Evolutionary conservation across 2,329 filamentous ascomycete genomes (phyloP).

Genomic region (Anthostomella pinea): DNA sequence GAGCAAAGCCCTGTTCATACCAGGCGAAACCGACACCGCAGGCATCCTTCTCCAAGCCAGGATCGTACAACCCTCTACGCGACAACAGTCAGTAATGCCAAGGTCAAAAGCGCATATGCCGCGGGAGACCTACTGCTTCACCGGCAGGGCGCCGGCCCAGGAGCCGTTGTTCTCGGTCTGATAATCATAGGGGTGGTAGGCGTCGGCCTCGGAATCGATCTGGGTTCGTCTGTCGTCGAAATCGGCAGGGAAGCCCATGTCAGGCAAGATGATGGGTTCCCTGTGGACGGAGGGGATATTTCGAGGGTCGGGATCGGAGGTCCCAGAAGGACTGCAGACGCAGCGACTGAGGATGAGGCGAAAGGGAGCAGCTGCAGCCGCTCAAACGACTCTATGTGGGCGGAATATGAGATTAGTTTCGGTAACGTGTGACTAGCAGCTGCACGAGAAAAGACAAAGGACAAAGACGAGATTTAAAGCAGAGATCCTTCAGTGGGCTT

Average conservation of each 20-base stretch:
- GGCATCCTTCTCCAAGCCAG: conserved; percentile 95
- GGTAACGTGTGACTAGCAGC: conserved; percentile 14
- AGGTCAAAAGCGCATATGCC: neutral
- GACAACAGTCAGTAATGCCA: conserved; percentile 13
- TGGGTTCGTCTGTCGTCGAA: conserved; percentile 67
- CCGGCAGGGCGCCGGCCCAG: conserved; percentile 91
- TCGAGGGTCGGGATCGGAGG: conserved; percentile 19
- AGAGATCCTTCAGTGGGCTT: too few relatives aligned
- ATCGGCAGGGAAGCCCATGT: conserved; percentile 64
- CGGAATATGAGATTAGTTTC: conserved; percentile 14
- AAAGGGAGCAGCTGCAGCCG: conserved; percentile 27
- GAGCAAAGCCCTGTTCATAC: conserved; percentile 44
- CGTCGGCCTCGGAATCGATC: conserved; percentile 56
- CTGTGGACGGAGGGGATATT: conserved; percentile 6
- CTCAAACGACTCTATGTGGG: conserved; percentile 22
- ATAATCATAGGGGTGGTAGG: conserved; percentile 76
- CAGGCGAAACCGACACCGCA: conserved; percentile 99
- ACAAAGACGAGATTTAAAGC: too few relatives aligned
- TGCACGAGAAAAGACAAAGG: conserved; percentile 7
- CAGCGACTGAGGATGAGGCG: conserved; percentile 15
- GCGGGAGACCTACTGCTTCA: conserved; percentile 75
- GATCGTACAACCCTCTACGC: conserved; percentile 82
- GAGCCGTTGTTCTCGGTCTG: conserved; percentile 80
- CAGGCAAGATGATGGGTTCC: conserved; percentile 51
- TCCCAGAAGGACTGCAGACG: conserved; percentile 16